These are phyloP conservation scores for Globisporangium rhizosaccharum DNA, from an alignment of 352 stramenopile genomes.

Conservation along the genomic window DNA sequence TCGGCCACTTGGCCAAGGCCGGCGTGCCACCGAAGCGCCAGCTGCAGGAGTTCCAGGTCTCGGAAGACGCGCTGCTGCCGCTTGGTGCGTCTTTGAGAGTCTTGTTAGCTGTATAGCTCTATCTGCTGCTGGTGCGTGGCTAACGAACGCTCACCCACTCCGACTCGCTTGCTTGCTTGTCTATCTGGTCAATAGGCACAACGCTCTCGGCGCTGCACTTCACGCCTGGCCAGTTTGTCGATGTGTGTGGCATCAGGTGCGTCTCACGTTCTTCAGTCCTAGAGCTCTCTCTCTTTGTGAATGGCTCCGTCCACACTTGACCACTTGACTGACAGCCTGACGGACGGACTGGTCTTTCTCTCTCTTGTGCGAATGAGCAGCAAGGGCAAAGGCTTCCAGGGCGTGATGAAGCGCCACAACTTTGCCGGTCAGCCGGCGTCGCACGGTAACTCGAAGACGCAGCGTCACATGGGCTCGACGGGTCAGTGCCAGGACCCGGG, in stretches of 20 bases:
- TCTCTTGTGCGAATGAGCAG: slow-evolving; percentile 7
- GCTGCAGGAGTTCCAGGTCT: slow-evolving; percentile 94
- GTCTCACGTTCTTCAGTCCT: background rate
- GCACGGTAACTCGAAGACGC: slow-evolving; percentile 97
- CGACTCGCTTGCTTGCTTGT: background rate
- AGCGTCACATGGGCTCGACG: slow-evolving; percentile 95
- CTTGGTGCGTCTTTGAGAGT: slow-evolving; percentile 35
- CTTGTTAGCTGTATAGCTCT: background rate
- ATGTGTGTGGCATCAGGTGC: slow-evolving; percentile 91
- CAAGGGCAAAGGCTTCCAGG: slow-evolving; percentile 89
- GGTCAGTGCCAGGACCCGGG: slow-evolving; percentile 98
- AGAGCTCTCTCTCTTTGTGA: background rate
- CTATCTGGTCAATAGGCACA: slow-evolving; percentile 28
- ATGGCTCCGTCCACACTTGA: background rate
- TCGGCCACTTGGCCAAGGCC: slow-evolving; percentile 90
- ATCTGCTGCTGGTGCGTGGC: background rate
- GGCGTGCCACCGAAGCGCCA: slow-evolving; percentile 92
- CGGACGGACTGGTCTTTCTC: too few species aligned
- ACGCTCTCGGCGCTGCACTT: slow-evolving; percentile 97
- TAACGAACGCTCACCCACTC: background rate
- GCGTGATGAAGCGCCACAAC: slow-evolving; percentile 98
- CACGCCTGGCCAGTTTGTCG: slow-evolving; percentile 96
- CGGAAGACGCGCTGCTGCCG: slow-evolving; percentile 82
- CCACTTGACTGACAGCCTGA: background rate
- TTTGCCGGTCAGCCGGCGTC: slow-evolving; percentile 96